Evolutionary conservation across 768 basidiomycete species (phyloP).

Genomic region (Ephemerocybe angulata): DNA sequence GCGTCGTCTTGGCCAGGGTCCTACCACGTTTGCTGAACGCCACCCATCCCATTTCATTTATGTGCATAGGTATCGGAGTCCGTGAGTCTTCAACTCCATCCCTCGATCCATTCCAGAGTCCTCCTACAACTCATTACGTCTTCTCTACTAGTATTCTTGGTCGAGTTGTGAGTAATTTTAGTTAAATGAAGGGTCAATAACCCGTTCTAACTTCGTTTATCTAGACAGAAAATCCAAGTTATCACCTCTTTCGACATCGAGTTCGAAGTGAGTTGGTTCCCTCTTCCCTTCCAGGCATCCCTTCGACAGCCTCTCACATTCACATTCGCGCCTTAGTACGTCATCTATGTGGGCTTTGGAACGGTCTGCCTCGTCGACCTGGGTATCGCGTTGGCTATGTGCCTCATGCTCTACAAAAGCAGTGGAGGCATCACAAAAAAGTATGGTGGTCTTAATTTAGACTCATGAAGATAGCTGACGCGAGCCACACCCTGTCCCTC

Average conservation of each 20-base stretch:
- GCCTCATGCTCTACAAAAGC: constrained; percentile 28
- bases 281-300: background rate
- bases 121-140: background rate
- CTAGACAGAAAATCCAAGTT: constrained; percentile 1
- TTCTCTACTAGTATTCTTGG: background rate
- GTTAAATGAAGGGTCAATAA: background rate
- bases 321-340: constrained; percentile 24
- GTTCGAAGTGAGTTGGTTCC: background rate
- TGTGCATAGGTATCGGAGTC: constrained; percentile 4
- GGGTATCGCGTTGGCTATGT: constrained; percentile 29
- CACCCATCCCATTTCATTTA: background rate
- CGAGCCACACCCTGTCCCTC: background rate
- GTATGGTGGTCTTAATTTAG: too few species aligned
- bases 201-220: background rate
- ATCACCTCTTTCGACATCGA: background rate
- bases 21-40: background rate
- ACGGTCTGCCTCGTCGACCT: constrained; percentile 27
- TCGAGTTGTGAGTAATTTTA: background rate
- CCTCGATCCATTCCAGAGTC: background rate
- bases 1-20: background rate
- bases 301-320: background rate
- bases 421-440: constrained; percentile 18
- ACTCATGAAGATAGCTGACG: background rate
- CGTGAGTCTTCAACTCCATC: background rate
- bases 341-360: constrained; percentile 30